Conservation (phyloP, 139 green algal genomes). For the Chlorella vulgaris region DNA sequence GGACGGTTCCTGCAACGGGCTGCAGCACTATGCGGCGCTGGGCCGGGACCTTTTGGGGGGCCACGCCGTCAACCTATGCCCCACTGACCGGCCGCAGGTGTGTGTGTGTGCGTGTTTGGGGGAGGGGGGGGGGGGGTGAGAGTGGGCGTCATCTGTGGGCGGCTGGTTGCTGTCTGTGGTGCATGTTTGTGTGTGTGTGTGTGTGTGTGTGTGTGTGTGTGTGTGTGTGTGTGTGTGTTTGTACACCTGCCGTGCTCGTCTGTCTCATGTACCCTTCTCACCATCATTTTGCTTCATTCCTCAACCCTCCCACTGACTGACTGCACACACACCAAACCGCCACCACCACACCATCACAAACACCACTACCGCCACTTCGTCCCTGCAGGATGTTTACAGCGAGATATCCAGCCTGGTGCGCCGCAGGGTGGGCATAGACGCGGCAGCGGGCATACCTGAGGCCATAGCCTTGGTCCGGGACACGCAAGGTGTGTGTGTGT, state of each 20-base stretch:
- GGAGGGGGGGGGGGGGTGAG: no score
- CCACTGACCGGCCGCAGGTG: slow-evolving; percentile 64
- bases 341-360: no score
- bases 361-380: neutral
- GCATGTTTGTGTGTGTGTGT: no score
- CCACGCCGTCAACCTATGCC: slow-evolving; percentile 85
- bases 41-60: slow-evolving; percentile 80
- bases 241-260: no score
- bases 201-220: no score
- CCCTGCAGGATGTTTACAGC: slow-evolving; percentile 85
- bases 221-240: no score
- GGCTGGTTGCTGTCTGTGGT: no score
- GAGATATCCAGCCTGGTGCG: slow-evolving; percentile 62
- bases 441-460: slow-evolving; percentile 28
- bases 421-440: slow-evolving; percentile 51
- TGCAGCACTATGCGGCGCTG: slow-evolving; percentile 98
- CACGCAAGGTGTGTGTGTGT: neutral
- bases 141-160: no score
- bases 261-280: no score
- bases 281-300: no score
- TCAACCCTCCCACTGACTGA: neutral
- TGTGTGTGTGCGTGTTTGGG: no score
- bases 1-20: slow-evolving; percentile 97
- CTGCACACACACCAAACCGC: neutral
- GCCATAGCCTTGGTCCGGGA: slow-evolving; percentile 44